Conservation (phyloP, 495 filamentous ascomycete species). For the Daldinia loculata region DNA sequence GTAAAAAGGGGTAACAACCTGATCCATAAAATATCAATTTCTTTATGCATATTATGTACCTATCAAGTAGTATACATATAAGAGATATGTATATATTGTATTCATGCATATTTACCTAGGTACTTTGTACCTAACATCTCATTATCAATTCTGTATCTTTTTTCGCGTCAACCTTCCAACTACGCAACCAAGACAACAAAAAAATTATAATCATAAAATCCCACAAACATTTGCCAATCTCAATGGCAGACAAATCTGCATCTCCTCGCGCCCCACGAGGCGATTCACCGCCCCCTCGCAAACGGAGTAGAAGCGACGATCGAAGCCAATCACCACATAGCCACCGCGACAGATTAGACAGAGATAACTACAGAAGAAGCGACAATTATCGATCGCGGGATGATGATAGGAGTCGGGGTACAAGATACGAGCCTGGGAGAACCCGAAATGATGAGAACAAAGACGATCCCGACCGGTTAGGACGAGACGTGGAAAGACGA, state of each 20-base stretch:
- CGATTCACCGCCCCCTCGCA: constrained; percentile 38
- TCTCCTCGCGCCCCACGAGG: constrained; percentile 36
- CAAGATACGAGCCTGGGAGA: constrained; percentile 27
- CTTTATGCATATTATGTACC: no score
- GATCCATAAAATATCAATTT: no score
- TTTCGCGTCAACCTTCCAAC: background rate
- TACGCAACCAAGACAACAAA: background rate
- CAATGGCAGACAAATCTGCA: constrained; percentile 40
- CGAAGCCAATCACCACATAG: constrained; percentile 45
- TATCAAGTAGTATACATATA: no score
- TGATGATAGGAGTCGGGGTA: constrained; percentile 24
- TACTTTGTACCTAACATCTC: background rate
- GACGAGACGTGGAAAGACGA: constrained; percentile 19
- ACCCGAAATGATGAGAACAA: constrained; percentile 27
- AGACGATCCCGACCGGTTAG: constrained; percentile 23
- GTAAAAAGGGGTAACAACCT: no score
- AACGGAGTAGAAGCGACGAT: constrained; percentile 33
- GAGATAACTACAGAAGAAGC: constrained; percentile 32
- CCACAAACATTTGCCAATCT: background rate
- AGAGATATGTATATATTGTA: background rate
- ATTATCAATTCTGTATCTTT: no score
- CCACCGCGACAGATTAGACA: constrained; percentile 26
- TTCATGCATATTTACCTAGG: background rate
- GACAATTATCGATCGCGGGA: constrained; percentile 42
- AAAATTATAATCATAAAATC: background rate